Conservation (phyloP, 2,329 filamentous ascomycete species). For the Pyricularia pennisetigena region DNA sequence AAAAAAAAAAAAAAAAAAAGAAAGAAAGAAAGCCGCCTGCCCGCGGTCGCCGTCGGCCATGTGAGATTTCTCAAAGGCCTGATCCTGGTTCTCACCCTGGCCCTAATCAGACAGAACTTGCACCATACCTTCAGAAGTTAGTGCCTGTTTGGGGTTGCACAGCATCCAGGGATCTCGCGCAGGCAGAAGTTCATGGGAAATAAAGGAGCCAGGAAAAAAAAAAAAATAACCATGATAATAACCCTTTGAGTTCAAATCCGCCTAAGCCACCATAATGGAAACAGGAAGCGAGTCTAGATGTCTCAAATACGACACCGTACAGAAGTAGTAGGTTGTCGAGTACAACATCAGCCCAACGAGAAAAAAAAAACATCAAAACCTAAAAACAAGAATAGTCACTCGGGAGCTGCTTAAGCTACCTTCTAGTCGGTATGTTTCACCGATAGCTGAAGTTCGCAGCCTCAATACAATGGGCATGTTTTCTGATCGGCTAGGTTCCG, state of each 20-base stretch:
- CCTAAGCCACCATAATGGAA: not conserved
- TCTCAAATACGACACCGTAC: not conserved
- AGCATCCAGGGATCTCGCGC: not conserved
- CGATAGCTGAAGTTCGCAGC: not conserved
- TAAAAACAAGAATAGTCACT: no score
- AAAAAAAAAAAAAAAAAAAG: no score
- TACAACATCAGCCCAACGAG: not conserved
- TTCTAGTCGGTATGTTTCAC: no score
- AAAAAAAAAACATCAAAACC: not conserved
- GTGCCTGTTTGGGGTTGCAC: not conserved
- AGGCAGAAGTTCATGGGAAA: not conserved
- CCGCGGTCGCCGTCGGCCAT: not conserved
- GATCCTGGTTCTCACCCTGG: not conserved
- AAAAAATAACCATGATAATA: not conserved
- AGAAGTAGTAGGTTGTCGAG: not conserved
- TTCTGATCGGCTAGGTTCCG: not conserved
- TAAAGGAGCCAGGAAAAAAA: not conserved
- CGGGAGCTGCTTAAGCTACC: no score
- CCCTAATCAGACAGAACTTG: not conserved
- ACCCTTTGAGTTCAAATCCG: not conserved
- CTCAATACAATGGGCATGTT: not conserved
- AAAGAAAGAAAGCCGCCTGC: not conserved
- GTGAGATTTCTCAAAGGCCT: not conserved
- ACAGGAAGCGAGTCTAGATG: not conserved
- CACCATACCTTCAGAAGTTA: not conserved